Base-by-base conservation (phyloP, 2,329 filamentous ascomycete genomes). In the Cercospora sp. region DNA sequence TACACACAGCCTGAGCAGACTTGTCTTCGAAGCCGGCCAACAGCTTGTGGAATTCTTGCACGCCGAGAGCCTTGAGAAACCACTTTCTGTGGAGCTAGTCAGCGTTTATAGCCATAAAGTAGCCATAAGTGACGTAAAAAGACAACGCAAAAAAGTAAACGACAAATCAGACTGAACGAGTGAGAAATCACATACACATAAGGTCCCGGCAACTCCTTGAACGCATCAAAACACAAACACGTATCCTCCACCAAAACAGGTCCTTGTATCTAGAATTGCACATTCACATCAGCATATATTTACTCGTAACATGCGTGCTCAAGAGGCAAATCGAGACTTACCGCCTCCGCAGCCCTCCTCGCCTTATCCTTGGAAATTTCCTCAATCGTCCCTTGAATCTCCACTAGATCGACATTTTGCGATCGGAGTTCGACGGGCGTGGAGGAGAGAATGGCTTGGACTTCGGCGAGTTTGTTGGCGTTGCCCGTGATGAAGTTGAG, bases 401-500 rank as follows among this genome's bases (percentile, higher is more conserved):
- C 95, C 33, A 91, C 86, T 20, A 98, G 83, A 77, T 98, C 93
- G 31, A 97, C 81, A 40, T 87, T 84, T 79, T 92, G 88, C 80
- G 86, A 94, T 65, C 87, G 85, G 51, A 99, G 85, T 71, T 90
- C 84, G 72, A 97, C 90, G 9, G 77, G 72, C 67, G 86, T 87
- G 8, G 87, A 84, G 74, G 90, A 89, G 3, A 99, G 86, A 74
- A 99, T 97, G 18, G 91, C 90, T 80, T 91, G 89, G 73, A 97
- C 93, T 83, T 99, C 95, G 66, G 86, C 83, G 65, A 99, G 86
- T 83, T 99, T 99, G 84, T 97, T 96, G 77, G 90, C 89, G 82
- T 99, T 99, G 80, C 94, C 91, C 1, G 94, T 98, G 78, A 99
- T 97, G 84, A 99, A 99, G 81, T 96, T 94, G 72, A 99, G 83